These are phyloP conservation scores for Sclerotiophoma versabilis DNA, from an alignment of 2,329 filamentous ascomycete genomes.

Conservation along the genomic window DNA sequence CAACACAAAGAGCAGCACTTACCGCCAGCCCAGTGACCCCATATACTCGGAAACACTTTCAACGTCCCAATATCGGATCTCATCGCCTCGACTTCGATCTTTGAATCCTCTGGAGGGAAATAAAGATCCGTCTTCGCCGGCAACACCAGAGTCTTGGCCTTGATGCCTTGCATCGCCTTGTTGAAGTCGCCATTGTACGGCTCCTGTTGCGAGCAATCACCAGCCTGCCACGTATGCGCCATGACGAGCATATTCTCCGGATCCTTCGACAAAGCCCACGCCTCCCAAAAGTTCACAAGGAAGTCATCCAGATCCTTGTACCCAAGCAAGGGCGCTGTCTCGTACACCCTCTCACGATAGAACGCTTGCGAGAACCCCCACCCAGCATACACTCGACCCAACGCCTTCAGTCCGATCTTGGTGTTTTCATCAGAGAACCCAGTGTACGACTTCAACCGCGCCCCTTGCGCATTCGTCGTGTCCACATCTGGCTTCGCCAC, in stretches of 20 bases:
- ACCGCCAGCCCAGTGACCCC: conserved; percentile 66
- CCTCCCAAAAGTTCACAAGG: conserved; percentile 77
- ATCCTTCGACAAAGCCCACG: conserved; percentile 75
- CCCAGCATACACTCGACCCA: conserved; percentile 78
- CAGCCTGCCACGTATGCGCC: conserved; percentile 80
- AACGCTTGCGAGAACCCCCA: conserved; percentile 84
- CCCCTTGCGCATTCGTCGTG: conserved; percentile 30
- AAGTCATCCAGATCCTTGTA: conserved; percentile 76
- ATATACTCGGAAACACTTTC: conserved; percentile 64
- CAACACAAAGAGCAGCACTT: conserved; percentile 33
- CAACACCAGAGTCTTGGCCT: conserved; percentile 74
- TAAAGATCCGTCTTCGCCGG: conserved; percentile 79
- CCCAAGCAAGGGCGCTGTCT: conserved; percentile 62
- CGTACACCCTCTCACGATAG: conserved; percentile 74
- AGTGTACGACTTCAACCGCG: conserved; percentile 45
- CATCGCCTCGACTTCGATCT: conserved; percentile 74
- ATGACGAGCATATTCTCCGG: conserved; percentile 78
- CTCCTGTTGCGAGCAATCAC: conserved; percentile 71
- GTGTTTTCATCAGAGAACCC: conserved; percentile 63
- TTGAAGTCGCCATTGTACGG: conserved; percentile 73
- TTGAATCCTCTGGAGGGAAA: conserved; percentile 81
- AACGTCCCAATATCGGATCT: conserved; percentile 63
- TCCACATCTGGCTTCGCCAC: conserved; percentile 41
- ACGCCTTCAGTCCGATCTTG: conserved; percentile 69
- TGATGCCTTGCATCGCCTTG: conserved; percentile 69